Evolutionary conservation across 345 rosid genomes (phyloP), one percentile per base, ranked within the genome.

Genomic region (Eutrema japonicum): DNA sequence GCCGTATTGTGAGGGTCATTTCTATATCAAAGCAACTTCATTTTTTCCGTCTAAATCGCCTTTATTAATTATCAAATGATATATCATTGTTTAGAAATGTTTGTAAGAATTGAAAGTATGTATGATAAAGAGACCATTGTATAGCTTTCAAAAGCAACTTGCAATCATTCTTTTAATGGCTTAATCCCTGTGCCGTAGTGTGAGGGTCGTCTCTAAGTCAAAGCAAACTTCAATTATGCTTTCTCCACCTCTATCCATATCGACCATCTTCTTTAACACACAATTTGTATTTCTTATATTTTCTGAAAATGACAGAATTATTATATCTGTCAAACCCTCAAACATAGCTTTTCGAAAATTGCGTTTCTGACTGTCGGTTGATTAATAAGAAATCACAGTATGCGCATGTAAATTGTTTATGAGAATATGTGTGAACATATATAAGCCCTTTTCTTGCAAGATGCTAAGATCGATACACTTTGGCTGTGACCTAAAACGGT

Each of bases 201-300:
- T 6, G 13, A n/a, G 26, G 69, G 64, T 72, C 47, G 40, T 64
- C 64, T 35, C 55, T 26, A 26, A 12, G 13, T 63, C 14, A 72
- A 64, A 62, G 43, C 60, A 30, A 30, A 14, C 6, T 48, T 47
- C 56, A 9, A 16, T 10, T n/a, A 16, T 48, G 51, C 38, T 51
- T 50, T 69, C 42, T 26, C 45, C 64, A 41, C 33, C 52, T 30
- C 8, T 54, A 30, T 56, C 45, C 26, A 47, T 22, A 22, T 32
- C 42, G 10, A 60, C 50, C 13, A 60, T 40, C 10, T 58, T 43
- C 36, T 38, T 71, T 29, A 42, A 22, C 63, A 48, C 53, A 43
- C 0, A 35, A 27, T 59, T 14, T 48, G 64, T 45, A 7, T 43
- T 30, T 9, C 9, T 43, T 51, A 3, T 4, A 43, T 8, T 18